A percentile compares a stretch with the other conserved stretches of the same genome.
Conservation (phyloP, 345 rosid genomes). For the Microthlaspi erraticum region DNA sequence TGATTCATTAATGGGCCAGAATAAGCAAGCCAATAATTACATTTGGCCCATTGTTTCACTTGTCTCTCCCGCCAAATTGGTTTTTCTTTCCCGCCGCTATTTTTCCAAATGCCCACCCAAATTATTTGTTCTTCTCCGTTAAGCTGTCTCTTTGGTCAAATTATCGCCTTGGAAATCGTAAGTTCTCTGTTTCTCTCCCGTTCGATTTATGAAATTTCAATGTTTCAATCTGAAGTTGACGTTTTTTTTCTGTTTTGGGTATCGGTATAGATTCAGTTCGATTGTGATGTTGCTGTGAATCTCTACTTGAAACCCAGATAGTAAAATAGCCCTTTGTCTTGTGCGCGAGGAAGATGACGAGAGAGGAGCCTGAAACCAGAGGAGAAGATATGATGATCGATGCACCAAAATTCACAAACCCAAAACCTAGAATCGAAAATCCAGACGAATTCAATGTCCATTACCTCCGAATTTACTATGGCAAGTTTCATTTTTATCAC, state of each 20-base stretch:
- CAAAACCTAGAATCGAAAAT: slow-evolving; percentile 40
- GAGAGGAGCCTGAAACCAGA: slow-evolving; percentile 48
- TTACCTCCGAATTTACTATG: slow-evolving; percentile 72
- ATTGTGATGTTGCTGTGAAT: slow-evolving; percentile 9
- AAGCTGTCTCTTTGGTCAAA: background rate
- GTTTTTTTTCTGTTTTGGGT: background rate
- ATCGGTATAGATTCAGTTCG: background rate
- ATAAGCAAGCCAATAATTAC: too few relatives aligned
- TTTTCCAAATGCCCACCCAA: too few relatives aligned
- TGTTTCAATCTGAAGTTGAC: too few relatives aligned
- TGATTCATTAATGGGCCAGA: too few relatives aligned
- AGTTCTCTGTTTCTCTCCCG: background rate
- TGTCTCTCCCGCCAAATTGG: too few relatives aligned
- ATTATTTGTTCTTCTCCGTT: background rate
- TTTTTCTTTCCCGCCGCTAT: too few relatives aligned
- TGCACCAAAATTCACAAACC: slow-evolving; percentile 24
- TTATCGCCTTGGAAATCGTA: background rate
- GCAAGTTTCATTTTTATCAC: slow-evolving; percentile 39
- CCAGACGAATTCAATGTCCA: slow-evolving; percentile 61
- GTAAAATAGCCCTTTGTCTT: background rate
- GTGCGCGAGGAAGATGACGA: slow-evolving; percentile 45
- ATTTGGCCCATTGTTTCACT: too few relatives aligned
- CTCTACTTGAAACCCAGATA: background rate
- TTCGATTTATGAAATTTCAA: background rate
- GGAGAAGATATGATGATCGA: slow-evolving; percentile 69